Evolutionary conservation across 2,329 filamentous ascomycete species (phyloP), one percentile per base, ranked within the genome.

Genomic region (Plenodomus tracheiphilus): DNA sequence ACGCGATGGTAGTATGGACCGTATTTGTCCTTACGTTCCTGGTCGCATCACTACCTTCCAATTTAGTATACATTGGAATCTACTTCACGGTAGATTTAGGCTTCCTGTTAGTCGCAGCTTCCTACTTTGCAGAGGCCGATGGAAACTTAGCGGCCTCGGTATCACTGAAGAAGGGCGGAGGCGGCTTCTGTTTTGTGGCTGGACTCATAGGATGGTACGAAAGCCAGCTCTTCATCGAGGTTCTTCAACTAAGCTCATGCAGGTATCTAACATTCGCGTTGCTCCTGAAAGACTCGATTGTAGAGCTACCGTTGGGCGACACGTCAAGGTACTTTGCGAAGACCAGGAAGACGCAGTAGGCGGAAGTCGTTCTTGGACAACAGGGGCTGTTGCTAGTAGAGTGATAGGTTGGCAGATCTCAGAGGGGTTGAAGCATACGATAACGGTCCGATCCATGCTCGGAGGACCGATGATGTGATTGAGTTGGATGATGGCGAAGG

Each of bases 1-100:
- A 4, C n/a, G 9, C 1, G 35, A 21, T 6, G 13, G 49, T 61
- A 69, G 68, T 79, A 54, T 80, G 77, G 78, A 74, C 76, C 0
- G 73, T 79, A 0, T 76, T 78, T 47, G 74, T 76, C 10, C 53
- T 78, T 11, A 75, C 75, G 15, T 79, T 80, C 51, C 57, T 79
- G 2, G 64, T 80, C 2, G 76, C 73, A 4, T 77, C 75, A 1
- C 52, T 79, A 1, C 73, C 76, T 0, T 69, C 74, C 43, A 79
- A 80, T 36, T 49, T 80, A 7, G 76, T 78, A 4, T 79, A 79
- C 43, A 77, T 78, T 40, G 64, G 62, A 2, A 77, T 79, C n/a
- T 80, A 79, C 59, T 70, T 76, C 47, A 74, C 75, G 2, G 74
- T 80, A 0, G 73, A 79, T 38, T 47, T 79, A 6, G 71, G 73